A percentile compares a stretch with the other conserved stretches of the same genome.
Conservation (phyloP, 1,284 basidiomycete genomes). For the Melampsora abietis-canadensis region DNA sequence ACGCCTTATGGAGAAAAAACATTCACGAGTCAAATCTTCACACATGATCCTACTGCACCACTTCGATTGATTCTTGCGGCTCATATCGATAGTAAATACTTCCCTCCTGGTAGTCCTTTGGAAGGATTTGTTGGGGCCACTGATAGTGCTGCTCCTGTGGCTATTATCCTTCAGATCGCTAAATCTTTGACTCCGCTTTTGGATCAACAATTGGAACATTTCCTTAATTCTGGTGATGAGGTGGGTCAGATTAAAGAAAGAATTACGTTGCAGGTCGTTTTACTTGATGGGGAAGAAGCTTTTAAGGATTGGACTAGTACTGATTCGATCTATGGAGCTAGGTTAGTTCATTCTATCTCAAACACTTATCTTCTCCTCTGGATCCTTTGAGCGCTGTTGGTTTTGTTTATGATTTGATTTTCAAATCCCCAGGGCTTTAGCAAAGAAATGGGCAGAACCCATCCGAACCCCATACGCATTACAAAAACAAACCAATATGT, state of each 20-base stretch:
- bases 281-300: constrained; percentile 98
- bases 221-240: constrained; percentile 59
- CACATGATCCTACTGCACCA: constrained; percentile 80
- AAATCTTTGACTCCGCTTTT: constrained; percentile 72
- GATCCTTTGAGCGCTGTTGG: background rate
- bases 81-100: constrained; percentile 95
- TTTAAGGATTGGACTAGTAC: constrained; percentile 81
- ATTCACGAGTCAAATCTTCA: constrained; percentile 91
- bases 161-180: constrained; percentile 85
- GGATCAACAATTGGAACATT: constrained; percentile 54
- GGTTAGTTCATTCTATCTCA: constrained; percentile 57
- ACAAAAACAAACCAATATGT: constrained; percentile 59
- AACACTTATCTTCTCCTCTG: background rate
- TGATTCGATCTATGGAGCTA: constrained; percentile 90
- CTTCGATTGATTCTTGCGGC: constrained; percentile 81
- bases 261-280: constrained; percentile 87
- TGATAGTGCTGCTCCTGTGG: constrained; percentile 93
- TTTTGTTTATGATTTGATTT: constrained; percentile 14
- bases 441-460: constrained; percentile 65
- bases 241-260: constrained; percentile 54
- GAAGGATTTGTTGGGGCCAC: constrained; percentile 95
- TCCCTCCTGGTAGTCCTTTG: constrained; percentile 62
- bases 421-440: constrained; percentile 65
- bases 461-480: constrained; percentile 61
- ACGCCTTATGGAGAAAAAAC: constrained; percentile 78